Base-by-base conservation (phyloP, 768 basidiomycete genomes). In the Xerocomellus chrysenteron region DNA sequence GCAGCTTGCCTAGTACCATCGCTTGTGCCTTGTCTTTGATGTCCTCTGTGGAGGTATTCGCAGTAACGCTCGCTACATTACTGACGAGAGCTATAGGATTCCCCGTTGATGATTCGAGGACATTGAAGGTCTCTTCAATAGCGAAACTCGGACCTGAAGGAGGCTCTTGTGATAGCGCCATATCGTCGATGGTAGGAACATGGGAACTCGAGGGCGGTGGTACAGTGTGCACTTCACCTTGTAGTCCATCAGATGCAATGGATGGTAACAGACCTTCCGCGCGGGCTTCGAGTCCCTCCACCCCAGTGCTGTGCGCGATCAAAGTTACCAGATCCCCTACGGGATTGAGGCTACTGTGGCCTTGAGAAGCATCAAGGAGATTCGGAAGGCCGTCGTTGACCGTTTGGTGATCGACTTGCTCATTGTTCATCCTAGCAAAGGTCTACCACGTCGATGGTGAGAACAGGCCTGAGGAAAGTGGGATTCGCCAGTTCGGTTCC, bases 1-100 rank as follows among this genome's bases (percentile, higher is more conserved):
- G 61, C 8, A 69, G 16, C 46, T 56, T 57, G 2, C 45, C 47
- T 8, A 66, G 40, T 14, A 57, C 33, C 7, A 56, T 8, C 16
- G 56, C 52, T 16, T 54, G 41, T 30, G 45, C 55, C 43, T 21
- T 36, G 45, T 36, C 54, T 19, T 52, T 54, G 43, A 57, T 41
- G 35, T 60, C 46, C 33, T 37, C 57, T 6, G 45, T 35, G 39
- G 47, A 13, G 7, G 7, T 32, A 21, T 9, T 42, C 14, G 36
- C 37, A 21, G 24, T 10, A 49, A 41, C 47, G n/a, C 54, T 39
- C 10, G 49, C 53, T 19, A 28, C 54, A 43, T 46, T 17, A 8
- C 49, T 26, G 2, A 44, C 33, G 16, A 54, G 13, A 42, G 45
- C 21, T 2, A 47, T 4, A 14, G 54, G 21, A 35, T 50, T 40